A percentile compares a stretch with the other conserved stretches of the same genome.
Evolutionary conservation across 371 early-diverging fungal genomes (phyloP).

Genomic region (Mortierella sp.): DNA sequence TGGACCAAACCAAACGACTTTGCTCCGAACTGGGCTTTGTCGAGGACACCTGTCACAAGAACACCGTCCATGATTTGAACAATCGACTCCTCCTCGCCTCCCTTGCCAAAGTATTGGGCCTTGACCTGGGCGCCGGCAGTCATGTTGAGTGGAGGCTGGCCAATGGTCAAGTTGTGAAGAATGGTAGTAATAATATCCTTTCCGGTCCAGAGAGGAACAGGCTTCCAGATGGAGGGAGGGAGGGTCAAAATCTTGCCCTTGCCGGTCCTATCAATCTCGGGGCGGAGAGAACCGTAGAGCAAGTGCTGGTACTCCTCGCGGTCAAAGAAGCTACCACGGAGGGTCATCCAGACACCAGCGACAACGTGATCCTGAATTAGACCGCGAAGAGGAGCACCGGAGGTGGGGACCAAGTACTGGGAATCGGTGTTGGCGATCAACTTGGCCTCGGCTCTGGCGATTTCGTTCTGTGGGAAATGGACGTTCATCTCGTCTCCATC

Average conservation of each 20-base stretch:
- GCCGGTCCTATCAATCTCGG: constrained; percentile 78
- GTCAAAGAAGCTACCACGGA: constrained; percentile 92
- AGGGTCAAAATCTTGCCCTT: constrained; percentile 83
- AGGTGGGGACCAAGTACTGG: constrained; percentile 99
- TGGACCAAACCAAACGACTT: constrained; percentile 96
- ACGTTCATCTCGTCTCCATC: constrained; percentile 99
- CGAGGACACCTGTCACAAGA: constrained; percentile 94
- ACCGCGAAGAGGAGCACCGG: constrained; percentile 99
- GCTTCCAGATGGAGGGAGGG: constrained; percentile 92
- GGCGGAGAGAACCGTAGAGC: constrained; percentile 88
- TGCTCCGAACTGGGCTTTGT: constrained; percentile 99
- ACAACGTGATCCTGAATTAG: constrained; percentile 99
- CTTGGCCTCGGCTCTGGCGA: constrained; percentile 96
- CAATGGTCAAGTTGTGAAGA: constrained; percentile 87
- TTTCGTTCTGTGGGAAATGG: constrained; percentile 99
- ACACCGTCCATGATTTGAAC: constrained; percentile 91
- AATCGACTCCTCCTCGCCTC: constrained; percentile 85
- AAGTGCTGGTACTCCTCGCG: constrained; percentile 95
- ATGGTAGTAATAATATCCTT: constrained; percentile 97
- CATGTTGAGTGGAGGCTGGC: constrained; percentile 85
- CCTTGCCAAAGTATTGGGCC: constrained; percentile 88
- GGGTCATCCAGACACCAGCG: constrained; percentile 95
- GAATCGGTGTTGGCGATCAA: constrained; percentile 96
- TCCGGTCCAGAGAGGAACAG: constrained; percentile 95
- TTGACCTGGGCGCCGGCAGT: constrained; percentile 91